Conservation (phyloP, 352 stramenopile genomes). For the Phytophthora syringae region DNA sequence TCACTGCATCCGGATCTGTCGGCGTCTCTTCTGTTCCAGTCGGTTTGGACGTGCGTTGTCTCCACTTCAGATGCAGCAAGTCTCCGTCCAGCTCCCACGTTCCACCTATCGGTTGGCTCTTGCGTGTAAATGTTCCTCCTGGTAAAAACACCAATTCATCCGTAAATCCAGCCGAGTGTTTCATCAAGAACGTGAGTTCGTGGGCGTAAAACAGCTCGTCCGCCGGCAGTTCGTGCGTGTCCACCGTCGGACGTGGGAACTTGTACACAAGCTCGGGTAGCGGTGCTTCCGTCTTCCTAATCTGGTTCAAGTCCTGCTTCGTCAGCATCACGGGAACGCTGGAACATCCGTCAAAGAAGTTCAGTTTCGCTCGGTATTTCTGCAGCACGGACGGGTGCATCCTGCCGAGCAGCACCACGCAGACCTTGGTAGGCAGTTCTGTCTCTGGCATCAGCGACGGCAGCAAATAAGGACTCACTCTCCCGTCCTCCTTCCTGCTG, state of each 20-base stretch:
- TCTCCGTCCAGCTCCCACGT: constrained; percentile 85
- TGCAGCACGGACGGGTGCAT: constrained; percentile 77
- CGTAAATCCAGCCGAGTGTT: constrained; percentile 74
- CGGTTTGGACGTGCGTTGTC: constrained; percentile 31
- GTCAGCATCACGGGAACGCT: constrained; percentile 71
- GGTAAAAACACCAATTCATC: constrained; percentile 79
- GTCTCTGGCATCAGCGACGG: constrained; percentile 52
- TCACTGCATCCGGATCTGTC: constrained; percentile 20
- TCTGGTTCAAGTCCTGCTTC: constrained; percentile 53
- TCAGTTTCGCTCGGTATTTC: constrained; percentile 65
- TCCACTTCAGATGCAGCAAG: constrained; percentile 85
- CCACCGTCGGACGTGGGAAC: constrained; percentile 67
- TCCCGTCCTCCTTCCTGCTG: constrained; percentile 23
- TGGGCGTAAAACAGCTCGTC: constrained; percentile 82
- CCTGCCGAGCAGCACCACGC: constrained; percentile 71
- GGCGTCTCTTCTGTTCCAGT: constrained; percentile 14
- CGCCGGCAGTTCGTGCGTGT: constrained; percentile 57
- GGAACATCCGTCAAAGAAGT: constrained; percentile 79
- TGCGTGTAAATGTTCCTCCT: constrained; percentile 64
- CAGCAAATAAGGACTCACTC: constrained; percentile 62
- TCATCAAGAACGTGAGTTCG: constrained; percentile 83
- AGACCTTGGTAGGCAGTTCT: constrained; percentile 65
- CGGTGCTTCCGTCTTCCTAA: constrained; percentile 59
- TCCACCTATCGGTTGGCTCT: constrained; percentile 69
- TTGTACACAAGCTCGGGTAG: constrained; percentile 74